These are phyloP conservation scores for Tagetes patula DNA, from an alignment of 129 eudicot species.

Conservation along the genomic window DNA sequence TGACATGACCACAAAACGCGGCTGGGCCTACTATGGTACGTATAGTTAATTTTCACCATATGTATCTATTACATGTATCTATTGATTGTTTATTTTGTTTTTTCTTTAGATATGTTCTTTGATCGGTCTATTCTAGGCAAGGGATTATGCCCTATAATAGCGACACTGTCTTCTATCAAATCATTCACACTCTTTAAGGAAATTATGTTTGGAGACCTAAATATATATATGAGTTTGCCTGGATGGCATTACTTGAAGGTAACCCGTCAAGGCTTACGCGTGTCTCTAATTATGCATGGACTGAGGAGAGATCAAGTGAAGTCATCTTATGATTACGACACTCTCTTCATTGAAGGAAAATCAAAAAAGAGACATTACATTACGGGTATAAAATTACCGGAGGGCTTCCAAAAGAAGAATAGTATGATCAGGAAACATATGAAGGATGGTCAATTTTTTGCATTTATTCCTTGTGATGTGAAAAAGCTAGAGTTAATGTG, in stretches of 20 bases:
- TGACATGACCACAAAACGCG: neutral
- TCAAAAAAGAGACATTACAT: neutral
- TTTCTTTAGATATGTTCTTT: neutral
- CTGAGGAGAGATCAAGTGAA: neutral
- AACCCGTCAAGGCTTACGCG: neutral
- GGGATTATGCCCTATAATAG: neutral
- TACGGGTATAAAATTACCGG: neutral
- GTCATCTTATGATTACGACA: neutral
- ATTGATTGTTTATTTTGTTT: neutral
- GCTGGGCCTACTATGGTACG: neutral
- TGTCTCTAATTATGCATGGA: neutral
- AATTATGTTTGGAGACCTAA: neutral
- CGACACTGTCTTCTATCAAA: neutral
- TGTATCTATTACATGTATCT: neutral
- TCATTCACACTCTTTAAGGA: neutral
- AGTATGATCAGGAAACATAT: neutral
- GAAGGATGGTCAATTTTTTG: neutral
- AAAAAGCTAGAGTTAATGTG: neutral
- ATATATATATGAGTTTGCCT: neutral
- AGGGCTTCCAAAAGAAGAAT: neutral
- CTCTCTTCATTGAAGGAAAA: neutral
- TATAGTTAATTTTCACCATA: too few relatives aligned
- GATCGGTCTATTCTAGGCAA: neutral
- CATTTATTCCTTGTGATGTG: neutral
- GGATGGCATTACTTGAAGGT: neutral